Base-by-base conservation (phyloP, 768 basidiomycete species). In the Hemileccinum rubropunctum region DNA sequence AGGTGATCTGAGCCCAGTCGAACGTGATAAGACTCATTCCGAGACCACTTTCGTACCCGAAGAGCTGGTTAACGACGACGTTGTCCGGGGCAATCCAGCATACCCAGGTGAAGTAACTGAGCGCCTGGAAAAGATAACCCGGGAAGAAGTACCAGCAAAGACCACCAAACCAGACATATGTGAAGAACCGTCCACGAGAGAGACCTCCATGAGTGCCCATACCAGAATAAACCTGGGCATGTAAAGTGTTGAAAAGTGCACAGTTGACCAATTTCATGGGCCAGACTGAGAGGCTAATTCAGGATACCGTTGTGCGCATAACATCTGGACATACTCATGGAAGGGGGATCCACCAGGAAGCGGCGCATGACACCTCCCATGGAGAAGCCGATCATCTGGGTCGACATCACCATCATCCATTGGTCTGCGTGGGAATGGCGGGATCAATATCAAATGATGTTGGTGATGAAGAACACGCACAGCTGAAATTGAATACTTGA, bases 1-100 rank as follows among this genome's bases (percentile, higher is more conserved):
- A 88, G 4, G 84, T 81, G 46, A 89, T 86, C 61, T 86, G 80
- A 3, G 83, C 71, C 89, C 89, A 92, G 57, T 92, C 90, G 59
- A 92, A 88, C 37, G 87, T 88, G 55, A 89, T 66, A 50, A 89
- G 64, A 56, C 83, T 83, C 84, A 90, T 88, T 36, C 84, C 82
- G 56, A 84, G 68, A 26, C 75, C 73, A 44, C 59, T 63, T 40
- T 61, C 53, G 57, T 81, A 83, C 17, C 89, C 88, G 54, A 91
- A 91, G 66, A 91, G 73, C 60, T 87, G 82, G 65, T 89, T 91
- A 61, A 92, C 76, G 47, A 65, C 72, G 48, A 84, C 53, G 58
- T 88, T 88, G 18, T 84, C 64, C 1, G 89, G 90, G 8, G 68
- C 83, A 49, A 91, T 88, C 89, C 80, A 82, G 62, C 75, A 76